phyloP scores from a whole-genome alignment of 768 basidiomycete species.

The Ephemerocybe angulata region DNA sequence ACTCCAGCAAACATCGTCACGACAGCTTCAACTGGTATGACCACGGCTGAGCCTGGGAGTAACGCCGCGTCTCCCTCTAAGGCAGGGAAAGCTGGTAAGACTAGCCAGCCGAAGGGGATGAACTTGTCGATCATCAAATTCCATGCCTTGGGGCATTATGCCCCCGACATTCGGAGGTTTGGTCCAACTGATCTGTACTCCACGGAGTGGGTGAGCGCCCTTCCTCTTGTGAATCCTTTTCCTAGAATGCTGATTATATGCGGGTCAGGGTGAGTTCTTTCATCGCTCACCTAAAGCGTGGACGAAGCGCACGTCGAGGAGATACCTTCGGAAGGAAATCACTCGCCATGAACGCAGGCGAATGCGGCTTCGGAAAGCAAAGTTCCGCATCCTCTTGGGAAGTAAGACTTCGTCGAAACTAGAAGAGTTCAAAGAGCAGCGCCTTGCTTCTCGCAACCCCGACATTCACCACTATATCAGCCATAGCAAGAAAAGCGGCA shows the following conservation, averaged over 20 bases:
- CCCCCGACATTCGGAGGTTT: background rate
- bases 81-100: background rate
- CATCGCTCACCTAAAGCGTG: background rate
- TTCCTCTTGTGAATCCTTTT: background rate
- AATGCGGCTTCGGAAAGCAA: background rate
- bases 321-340: background rate
- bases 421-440: background rate
- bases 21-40: too few relatives aligned
- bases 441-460: background rate
- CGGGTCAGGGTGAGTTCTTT: background rate
- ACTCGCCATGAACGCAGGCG: background rate
- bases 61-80: background rate
- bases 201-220: background rate
- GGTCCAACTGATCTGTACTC: background rate
- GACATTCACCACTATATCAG: background rate
- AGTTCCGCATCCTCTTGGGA: background rate
- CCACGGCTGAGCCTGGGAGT: too few relatives aligned
- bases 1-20: too few relatives aligned
- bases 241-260: background rate
- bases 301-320: background rate
- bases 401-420: background rate
- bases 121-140: slow-evolving; percentile 2
- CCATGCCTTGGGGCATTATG: background rate
- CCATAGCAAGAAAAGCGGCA: background rate
- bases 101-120: background rate